Evolutionary conservation across 208 protist genomes (phyloP), one percentile per base, ranked within the genome.

Genomic region (Crithidia sp.): DNA sequence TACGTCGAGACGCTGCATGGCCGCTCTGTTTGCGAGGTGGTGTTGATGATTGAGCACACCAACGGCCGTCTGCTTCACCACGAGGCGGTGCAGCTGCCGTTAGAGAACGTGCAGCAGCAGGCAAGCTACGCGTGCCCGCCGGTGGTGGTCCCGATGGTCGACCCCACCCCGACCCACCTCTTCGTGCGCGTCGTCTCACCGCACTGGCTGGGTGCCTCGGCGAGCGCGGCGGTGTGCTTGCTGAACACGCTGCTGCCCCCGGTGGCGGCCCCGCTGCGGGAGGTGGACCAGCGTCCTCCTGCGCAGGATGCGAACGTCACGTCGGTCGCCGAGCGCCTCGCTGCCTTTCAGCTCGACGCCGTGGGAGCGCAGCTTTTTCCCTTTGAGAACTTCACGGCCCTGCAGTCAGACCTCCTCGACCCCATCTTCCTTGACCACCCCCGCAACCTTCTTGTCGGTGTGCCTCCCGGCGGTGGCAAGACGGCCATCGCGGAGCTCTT

Each of bases 1-100:
- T 99, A 91, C 74, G 89, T 98, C 67, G 89, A 97, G 39, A 74
- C 86, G 14, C 47, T 98, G 37, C 98, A 99, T 83, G 93, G 95
- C 61, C 53, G 50, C 50, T 79, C 69, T 7, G 86, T 88, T 4
- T 83, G 98, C 69, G 82, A 95, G 47, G 98, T 99, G 70, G 96
- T 98, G 84, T 83, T 99, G 44, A 82, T 98, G 43, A 95, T 99
- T 4, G 94, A 99, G 76, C 97, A 99, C 82, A 92, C 89, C 0
- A 95, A 98, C 77, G 90, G 94, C n/a, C 97, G 98, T 45, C 79
- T 99, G 54, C 80, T 99, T n/a, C 97, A 99, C 87, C 79, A 88
- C 68, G 99, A 99, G 81, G 70, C 79, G n/a, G 97, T 99, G 58
- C 14, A 94, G 7, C 73, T 99, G 3, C 99, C 98, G 40, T 36